A percentile compares a stretch with the other conserved stretches of the same genome.
These are phyloP conservation scores for Coemansia sp. DNA, from an alignment of 192 early-diverging fungal genomes.

Conservation along the genomic window DNA sequence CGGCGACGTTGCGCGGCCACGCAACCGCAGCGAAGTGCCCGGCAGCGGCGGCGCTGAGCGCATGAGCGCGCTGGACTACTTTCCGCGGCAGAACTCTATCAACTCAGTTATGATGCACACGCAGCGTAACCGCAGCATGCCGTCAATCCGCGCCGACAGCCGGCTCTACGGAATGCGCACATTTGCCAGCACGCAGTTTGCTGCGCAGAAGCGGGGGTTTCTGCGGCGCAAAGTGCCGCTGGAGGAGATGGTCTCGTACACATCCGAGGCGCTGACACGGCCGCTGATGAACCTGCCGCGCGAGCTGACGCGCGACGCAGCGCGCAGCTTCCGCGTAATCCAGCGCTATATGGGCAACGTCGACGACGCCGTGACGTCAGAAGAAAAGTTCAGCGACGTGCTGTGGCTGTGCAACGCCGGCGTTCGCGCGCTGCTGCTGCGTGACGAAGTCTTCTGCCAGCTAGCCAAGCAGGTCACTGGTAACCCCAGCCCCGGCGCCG, in stretches of 20 bases:
- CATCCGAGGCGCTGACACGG: conserved; percentile 66
- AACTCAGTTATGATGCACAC: conserved; percentile 36
- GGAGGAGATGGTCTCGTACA: conserved; percentile 77
- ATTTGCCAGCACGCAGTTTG: conserved; percentile 90
- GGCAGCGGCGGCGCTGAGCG: conserved; percentile 11
- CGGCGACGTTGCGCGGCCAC: conserved; percentile 10
- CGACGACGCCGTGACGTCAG: conserved; percentile 31
- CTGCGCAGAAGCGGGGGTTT: conserved; percentile 82
- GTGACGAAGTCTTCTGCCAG: conserved; percentile 95
- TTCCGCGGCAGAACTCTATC: conserved; percentile 13
- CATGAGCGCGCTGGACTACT: conserved; percentile 33
- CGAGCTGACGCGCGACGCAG: conserved; percentile 81
- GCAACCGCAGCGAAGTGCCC: conserved; percentile 26
- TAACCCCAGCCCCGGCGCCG: conserved; percentile 63
- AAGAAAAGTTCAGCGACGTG: conserved; percentile 59
- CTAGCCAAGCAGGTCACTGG: conserved; percentile 83
- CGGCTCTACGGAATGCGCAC: conserved; percentile 57
- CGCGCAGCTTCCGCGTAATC: conserved; percentile 79
- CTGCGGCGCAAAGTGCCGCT: conserved; percentile 82
- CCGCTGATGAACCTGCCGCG: conserved; percentile 84
- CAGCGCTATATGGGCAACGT: conserved; percentile 82
- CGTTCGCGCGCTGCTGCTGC: conserved; percentile 68
- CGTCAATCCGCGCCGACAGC: conserved; percentile 67
- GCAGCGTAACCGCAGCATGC: conserved; percentile 65
- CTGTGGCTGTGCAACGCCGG: conserved; percentile 78